Evolutionary conservation across 2,329 filamentous ascomycete genomes (phyloP), one percentile per base, ranked within the genome.

Genomic region (Iodosphaeria phyllophila): DNA sequence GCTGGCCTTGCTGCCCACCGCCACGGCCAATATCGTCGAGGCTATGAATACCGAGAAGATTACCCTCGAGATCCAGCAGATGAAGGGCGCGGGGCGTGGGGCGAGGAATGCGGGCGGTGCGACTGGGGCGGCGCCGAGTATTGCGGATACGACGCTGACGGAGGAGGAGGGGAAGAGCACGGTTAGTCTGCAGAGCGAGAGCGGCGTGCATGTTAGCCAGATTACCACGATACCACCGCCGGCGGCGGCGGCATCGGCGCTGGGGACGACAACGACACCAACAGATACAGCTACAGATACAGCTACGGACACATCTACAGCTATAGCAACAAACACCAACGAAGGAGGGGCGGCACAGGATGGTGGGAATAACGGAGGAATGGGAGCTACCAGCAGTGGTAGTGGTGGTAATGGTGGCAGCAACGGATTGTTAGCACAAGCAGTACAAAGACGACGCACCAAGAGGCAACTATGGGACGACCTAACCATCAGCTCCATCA

Each of bases 391-490:
- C n/a, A 23, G 5, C 3, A n/a, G n/a, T n/a, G n/a, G n/a, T n/a
- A n/a, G n/a, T n/a, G n/a, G n/a, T n/a, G n/a, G n/a, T n/a, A n/a
- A n/a, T n/a, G n/a, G n/a, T n/a, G n/a, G n/a, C n/a, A n/a, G n/a
- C n/a, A n/a, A n/a, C n/a, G n/a, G n/a, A n/a, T n/a, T n/a, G n/a
- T n/a, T n/a, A n/a, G 15, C 44, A 30, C 61, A 63, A 30, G n/a
- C 19, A 10, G 13, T 20, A 4, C 79, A 71, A 47, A 37, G 52
- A 14, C 60, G 57, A 36, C 84, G 75, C 54, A 82, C 73, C 32
- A 95, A 95, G 62, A 69, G 79, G 24, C 84, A 95, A 54, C 59
- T 98, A 22, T 98, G 89, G 89, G 84, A 91, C 47, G 86, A 98
- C 44, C 66, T 98, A 50, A 93, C 92, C 43, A 92, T 95, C 37